Evolutionary conservation across 2,329 filamentous ascomycete species (phyloP).

Genomic region (Xylariaceae sp.): DNA sequence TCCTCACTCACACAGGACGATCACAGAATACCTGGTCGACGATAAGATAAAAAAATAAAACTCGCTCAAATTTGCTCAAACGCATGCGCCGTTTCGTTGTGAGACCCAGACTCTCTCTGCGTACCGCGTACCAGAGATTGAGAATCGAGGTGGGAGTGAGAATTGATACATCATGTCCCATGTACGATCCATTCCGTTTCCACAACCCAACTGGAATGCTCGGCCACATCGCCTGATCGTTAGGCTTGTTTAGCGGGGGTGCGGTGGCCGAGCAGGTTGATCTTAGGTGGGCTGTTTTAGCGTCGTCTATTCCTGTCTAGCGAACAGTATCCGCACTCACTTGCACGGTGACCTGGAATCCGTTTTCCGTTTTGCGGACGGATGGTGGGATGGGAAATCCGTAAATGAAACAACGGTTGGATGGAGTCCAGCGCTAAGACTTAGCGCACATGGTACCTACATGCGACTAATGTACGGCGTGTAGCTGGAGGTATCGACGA

Average conservation of each 20-base stretch:
- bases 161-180: too few species aligned
- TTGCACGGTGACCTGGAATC: not conserved
- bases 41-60: conserved; percentile 26
- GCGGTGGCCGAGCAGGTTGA: not conserved
- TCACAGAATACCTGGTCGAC: not conserved
- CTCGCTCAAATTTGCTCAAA: conserved; percentile 40
- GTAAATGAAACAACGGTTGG: too few species aligned
- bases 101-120: not conserved
- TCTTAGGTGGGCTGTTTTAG: not conserved
- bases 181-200: not conserved
- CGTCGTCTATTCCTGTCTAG: too few species aligned
- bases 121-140: too few species aligned
- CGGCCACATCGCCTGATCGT: not conserved
- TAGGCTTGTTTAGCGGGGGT: not conserved
- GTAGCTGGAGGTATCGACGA: too few species aligned
- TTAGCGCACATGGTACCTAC: too few species aligned
- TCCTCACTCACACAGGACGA: not conserved
- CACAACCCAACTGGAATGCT: not conserved
- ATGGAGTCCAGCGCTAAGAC: too few species aligned
- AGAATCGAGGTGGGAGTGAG: not conserved
- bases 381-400: too few species aligned
- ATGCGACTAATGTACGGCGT: too few species aligned
- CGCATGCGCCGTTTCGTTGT: conserved; percentile 7
- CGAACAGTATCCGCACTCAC: too few species aligned
- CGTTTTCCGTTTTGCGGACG: too few species aligned